Base-by-base conservation (phyloP, 2,329 filamentous ascomycete species). In the Pseudocercospora fuligena region DNA sequence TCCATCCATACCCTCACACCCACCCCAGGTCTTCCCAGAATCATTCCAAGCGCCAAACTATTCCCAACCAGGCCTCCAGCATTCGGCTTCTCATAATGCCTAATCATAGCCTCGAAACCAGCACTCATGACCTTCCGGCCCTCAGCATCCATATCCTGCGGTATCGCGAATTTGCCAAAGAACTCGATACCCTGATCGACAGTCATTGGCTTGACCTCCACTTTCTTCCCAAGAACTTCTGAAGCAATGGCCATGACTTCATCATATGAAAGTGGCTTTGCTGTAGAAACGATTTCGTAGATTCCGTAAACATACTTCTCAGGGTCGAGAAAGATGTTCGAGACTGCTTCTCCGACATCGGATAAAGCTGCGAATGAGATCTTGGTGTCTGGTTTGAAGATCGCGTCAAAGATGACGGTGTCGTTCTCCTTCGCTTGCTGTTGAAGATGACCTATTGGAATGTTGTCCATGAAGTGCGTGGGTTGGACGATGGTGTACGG, bases 401-500 rank as follows among this genome's bases (percentile, higher is more conserved):
- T 61, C 0, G 70, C 65, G 1, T 19, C 49, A 49, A 73, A 75
- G 8, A 65, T 16, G 23, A 71, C 57, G 1, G 77, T 59, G 29
- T 31, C 29, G 3, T 31, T 8, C 21, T 47, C 43, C 43, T 47
- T 47, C 31, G 11, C 31, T 47, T 19, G 43, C 60, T 67, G 63
- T 5, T 57, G 58, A 5, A 33, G 31, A 11, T 33, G 12, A 11
- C 31, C 31, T 2, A 77, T 25, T 0, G 73, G 75, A 1, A 77
- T 59, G 25, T 68, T 75, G 16, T 80, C 74, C 75, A 80, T 75
- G 60, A 80, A 74, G 19, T 75, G 75, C 0, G 71, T 74, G 3
- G 78, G 78, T 68, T 79, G 77, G 9, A 80, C 33, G 63, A 80
- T 76, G 2, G 78, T 80, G 57, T 74, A 79, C 33, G 71, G 69